phyloP scores from a whole-genome alignment of 768 basidiomycete species.

The Fomitopsis serialis region DNA sequence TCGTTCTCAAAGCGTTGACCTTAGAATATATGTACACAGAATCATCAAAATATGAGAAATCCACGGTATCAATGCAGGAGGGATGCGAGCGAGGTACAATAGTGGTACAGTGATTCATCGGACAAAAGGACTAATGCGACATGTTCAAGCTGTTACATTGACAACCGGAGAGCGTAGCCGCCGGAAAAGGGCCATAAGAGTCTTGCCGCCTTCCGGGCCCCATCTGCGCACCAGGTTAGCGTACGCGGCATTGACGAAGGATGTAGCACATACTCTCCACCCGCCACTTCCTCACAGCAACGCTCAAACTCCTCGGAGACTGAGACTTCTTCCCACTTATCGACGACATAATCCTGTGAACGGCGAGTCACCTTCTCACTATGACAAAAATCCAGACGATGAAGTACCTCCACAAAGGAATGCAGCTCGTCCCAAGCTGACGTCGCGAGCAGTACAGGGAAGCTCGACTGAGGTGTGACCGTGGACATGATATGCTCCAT shows the following conservation, averaged over 20 bases:
- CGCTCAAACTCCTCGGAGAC: conserved; percentile 58
- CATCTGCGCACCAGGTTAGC: conserved; percentile 37
- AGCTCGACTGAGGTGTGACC: conserved; percentile 60
- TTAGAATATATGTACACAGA: too few relatives aligned
- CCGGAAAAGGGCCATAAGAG: conserved; percentile 59
- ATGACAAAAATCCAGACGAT: conserved; percentile 6
- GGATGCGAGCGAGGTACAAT: too few relatives aligned
- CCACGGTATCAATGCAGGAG: too few relatives aligned
- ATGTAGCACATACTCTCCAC: conserved; percentile 54
- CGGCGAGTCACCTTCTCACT: not conserved
- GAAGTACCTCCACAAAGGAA: conserved; percentile 50
- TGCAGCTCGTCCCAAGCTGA: conserved; percentile 62
- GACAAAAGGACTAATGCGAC: too few relatives aligned
- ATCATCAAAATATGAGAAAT: too few relatives aligned
- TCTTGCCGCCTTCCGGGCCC: conserved; percentile 68
- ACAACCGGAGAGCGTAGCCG: conserved; percentile 66
- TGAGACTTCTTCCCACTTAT: conserved; percentile 71
- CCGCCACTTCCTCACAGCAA: conserved; percentile 67
- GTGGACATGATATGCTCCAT: conserved; percentile 70
- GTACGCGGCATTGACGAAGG: not conserved
- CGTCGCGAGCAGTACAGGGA: conserved; percentile 65
- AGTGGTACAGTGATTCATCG: too few relatives aligned
- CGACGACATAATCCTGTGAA: conserved; percentile 63
- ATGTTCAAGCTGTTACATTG: conserved; percentile 13
- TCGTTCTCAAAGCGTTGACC: too few relatives aligned